Evolutionary conservation across 192 early-diverging fungal species (phyloP), one percentile per base, ranked within the genome.

Genomic region (Phycomyces nitens): DNA sequence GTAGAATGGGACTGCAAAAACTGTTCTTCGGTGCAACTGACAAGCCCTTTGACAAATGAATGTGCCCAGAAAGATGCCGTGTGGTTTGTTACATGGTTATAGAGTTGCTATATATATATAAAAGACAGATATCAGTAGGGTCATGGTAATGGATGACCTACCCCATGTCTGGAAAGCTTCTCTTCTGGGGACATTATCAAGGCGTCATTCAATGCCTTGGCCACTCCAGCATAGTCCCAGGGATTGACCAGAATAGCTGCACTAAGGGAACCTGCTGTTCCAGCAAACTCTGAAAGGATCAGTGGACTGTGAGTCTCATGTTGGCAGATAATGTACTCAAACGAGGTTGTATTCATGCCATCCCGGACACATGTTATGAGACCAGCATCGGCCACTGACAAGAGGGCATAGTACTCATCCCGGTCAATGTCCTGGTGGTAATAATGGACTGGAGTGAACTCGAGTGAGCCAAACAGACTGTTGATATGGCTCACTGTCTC

Each of bases 291-390:
- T 65, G 90, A 93, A 29, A 99, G 75, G 42, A 99, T 91, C 67
- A 99, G 76, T 21, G 94, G 90, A 26, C 88, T 90, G 63, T 90
- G 82, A 56, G 5, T 44, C 62, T 92, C 89, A n/a, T 88, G 77
- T 73, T 98, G 95, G 71, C 94, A 96, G 26, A 97, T 89, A 14
- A 96, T 89, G 72, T 87, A 97, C 75, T 97, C 94, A 60, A 96
- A 89, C 42, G 89, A 91, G 7, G 92, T 95, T 0, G 96, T 96
- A 70, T 98, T 98, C 97, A 99, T 98, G 24, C 96, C 97, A 74
- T 99, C 97, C 21, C 97, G 89, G 10, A 97, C 81, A 49, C 88
- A 83, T 0, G 96, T 97, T 64, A 96, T 98, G 52, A 99, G 71
- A 1, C 92, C 94, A 9, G 94, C 82, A 74, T 99, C 94, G n/a